Evolutionary conservation across 495 filamentous ascomycete genomes (phyloP).

Genomic region (Neurospora sp.): DNA sequence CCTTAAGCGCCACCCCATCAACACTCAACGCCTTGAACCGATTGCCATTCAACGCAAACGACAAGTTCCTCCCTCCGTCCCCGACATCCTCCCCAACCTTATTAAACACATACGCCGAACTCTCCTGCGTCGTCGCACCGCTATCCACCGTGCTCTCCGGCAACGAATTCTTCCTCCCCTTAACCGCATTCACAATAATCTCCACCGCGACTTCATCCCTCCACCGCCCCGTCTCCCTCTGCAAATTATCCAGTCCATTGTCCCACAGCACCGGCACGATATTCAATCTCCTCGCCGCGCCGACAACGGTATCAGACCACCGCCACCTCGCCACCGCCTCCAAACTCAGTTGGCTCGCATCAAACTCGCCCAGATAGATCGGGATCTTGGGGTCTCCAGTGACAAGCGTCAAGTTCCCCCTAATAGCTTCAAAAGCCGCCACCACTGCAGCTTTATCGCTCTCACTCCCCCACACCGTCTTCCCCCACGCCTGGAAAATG

Average conservation of each 20-base stretch:
- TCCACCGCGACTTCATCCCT: constrained; percentile 38
- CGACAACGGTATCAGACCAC: constrained; percentile 46
- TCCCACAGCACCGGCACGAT: constrained; percentile 48
- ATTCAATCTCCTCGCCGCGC: constrained; percentile 34
- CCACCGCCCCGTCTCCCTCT: constrained; percentile 38
- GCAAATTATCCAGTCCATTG: constrained; percentile 41
- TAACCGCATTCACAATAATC: constrained; percentile 36
- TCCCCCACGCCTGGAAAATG: constrained; percentile 46
- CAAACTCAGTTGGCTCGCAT: constrained; percentile 35
- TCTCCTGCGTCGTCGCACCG: constrained; percentile 32
- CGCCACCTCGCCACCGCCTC: constrained; percentile 50
- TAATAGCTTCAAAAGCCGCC: constrained; percentile 41
- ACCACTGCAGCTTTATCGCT: constrained; percentile 40
- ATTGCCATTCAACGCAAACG: constrained; percentile 47
- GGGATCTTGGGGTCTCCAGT: constrained; percentile 21
- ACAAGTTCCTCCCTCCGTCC: constrained; percentile 23
- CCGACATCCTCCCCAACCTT: constrained; percentile 36
- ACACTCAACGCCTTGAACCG: constrained; percentile 36
- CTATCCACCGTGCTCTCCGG: constrained; percentile 43
- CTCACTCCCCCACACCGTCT: constrained; percentile 50
- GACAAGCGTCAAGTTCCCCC: constrained; percentile 40
- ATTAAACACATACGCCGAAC: constrained; percentile 47
- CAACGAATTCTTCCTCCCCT: constrained; percentile 39
- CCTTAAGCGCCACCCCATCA: constrained; percentile 21
- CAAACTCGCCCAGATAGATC: constrained; percentile 50